Evolutionary conservation across 2,329 filamentous ascomycete species (phyloP).

Genomic region (Trichothecium sympodiale): DNA sequence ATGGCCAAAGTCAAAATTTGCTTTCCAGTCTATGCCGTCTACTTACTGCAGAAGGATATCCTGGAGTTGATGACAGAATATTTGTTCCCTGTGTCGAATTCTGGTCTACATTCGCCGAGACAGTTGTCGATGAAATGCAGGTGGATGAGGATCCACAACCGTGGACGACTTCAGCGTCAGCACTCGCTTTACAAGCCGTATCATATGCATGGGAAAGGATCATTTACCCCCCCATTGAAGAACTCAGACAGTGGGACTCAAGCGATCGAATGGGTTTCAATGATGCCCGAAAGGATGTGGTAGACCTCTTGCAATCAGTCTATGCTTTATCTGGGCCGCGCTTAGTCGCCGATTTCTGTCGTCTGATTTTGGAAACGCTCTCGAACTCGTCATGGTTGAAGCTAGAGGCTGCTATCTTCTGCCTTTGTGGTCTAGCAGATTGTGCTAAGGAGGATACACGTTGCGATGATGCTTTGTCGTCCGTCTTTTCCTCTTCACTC

Average conservation of each 20-base stretch:
- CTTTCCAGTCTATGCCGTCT: slow-evolving; percentile 52
- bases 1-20: slow-evolving; percentile 39
- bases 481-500: slow-evolving; percentile 51
- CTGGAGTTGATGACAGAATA: slow-evolving; percentile 62
- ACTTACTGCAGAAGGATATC: slow-evolving; percentile 52
- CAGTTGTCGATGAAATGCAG: slow-evolving; percentile 47
- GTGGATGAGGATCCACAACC: slow-evolving; percentile 33
- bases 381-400: slow-evolving; percentile 41
- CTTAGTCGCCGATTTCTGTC: slow-evolving; percentile 45
- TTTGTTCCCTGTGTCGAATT: slow-evolving; percentile 69
- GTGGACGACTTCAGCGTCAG: slow-evolving; percentile 49
- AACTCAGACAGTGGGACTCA: slow-evolving; percentile 57
- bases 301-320: slow-evolving; percentile 63
- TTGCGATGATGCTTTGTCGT: slow-evolving; percentile 46
- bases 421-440: slow-evolving; percentile 56
- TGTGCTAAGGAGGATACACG: slow-evolving; percentile 46
- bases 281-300: slow-evolving; percentile 68
- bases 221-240: slow-evolving; percentile 48
- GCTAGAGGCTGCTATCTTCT: slow-evolving; percentile 51
- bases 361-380: slow-evolving; percentile 40
- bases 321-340: slow-evolving; percentile 49
- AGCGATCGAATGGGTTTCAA: slow-evolving; percentile 56
- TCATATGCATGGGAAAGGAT: slow-evolving; percentile 60
- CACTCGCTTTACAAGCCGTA: slow-evolving; percentile 51
- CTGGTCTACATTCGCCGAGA: slow-evolving; percentile 68